Conservation (phyloP, 2,329 filamentous ascomycete genomes). For the Colletotrichum cuscutae region DNA sequence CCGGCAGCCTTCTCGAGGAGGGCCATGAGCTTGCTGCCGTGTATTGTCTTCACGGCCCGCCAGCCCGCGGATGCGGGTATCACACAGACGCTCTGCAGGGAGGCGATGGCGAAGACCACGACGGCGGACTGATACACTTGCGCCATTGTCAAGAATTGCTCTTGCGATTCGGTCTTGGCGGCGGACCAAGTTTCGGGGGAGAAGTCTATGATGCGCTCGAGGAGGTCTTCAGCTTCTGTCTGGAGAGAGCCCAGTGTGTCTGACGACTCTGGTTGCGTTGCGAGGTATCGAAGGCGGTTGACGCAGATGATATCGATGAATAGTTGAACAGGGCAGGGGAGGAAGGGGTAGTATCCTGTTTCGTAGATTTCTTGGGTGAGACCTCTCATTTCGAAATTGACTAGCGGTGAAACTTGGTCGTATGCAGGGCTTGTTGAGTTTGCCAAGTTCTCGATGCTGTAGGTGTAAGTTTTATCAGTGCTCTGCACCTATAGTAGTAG, state of each 20-base stretch:
- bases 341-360: constrained; percentile 38
- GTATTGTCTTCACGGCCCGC: constrained; percentile 9
- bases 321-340: constrained; percentile 44
- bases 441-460: constrained; percentile 45
- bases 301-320: constrained; percentile 47
- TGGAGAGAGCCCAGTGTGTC: constrained; percentile 25
- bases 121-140: constrained; percentile 44
- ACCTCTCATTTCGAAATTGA: constrained; percentile 38
- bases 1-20: constrained; percentile 33
- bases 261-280: constrained; percentile 14
- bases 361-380: constrained; percentile 42
- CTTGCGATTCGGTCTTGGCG: neutral
- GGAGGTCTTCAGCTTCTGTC: constrained; percentile 6
- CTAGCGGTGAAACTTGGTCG: constrained; percentile 39
- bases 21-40: constrained; percentile 31
- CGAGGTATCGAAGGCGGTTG: constrained; percentile 47
- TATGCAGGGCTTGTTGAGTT: constrained; percentile 50
- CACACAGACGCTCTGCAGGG: constrained; percentile 46
- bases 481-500: neutral
- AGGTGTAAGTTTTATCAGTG: constrained; percentile 5
- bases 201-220: constrained; percentile 40
- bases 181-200: constrained; percentile 44
- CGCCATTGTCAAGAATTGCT: constrained; percentile 35
- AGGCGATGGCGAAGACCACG: constrained; percentile 48
- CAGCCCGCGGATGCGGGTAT: constrained; percentile 38